Percentiles rank a stretch among this genome's conserved stretches.
Conservation (phyloP, 805 yeast species). For the Hanseniaspora jakobsenii region DNA sequence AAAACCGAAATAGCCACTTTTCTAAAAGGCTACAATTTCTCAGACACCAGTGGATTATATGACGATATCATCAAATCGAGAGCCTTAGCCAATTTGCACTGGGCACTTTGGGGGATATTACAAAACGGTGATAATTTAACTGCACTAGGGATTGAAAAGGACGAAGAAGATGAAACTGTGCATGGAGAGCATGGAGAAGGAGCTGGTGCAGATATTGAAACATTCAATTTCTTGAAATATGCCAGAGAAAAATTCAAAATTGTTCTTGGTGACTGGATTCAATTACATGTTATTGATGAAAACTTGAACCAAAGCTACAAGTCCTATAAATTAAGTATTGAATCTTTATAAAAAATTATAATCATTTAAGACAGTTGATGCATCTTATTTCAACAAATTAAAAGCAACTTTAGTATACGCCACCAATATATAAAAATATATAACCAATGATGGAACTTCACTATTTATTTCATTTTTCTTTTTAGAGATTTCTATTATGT, state of each 20-base stretch:
- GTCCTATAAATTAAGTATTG: constrained; percentile 32
- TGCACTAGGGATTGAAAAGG: constrained; percentile 24
- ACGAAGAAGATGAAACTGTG: constrained; percentile 24
- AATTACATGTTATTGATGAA: constrained; percentile 40
- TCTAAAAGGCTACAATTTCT: constrained; percentile 58
- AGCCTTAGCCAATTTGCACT: constrained; percentile 60
- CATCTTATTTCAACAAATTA: no score
- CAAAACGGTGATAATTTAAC: constrained; percentile 41
- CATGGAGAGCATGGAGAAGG: constrained; percentile 20
- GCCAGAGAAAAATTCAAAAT: constrained; percentile 61
- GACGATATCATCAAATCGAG: constrained; percentile 56
- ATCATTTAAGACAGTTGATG: constrained; percentile 18
- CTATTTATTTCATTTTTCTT: no score
- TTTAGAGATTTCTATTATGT: no score
- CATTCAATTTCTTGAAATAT: constrained; percentile 68
- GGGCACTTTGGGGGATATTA: constrained; percentile 89
- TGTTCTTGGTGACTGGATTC: constrained; percentile 61
- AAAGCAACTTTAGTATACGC: no score
- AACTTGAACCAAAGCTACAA: constrained; percentile 19
- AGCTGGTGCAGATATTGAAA: constrained; percentile 38
- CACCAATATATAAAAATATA: no score
- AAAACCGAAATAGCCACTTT: constrained; percentile 57
- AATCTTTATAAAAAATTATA: constrained; percentile 18
- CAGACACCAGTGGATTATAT: constrained; percentile 29
- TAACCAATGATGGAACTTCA: no score